These are phyloP conservation scores for Astrephomene gubernaculifera DNA, from an alignment of 139 green algal species.

Conservation along the genomic window DNA sequence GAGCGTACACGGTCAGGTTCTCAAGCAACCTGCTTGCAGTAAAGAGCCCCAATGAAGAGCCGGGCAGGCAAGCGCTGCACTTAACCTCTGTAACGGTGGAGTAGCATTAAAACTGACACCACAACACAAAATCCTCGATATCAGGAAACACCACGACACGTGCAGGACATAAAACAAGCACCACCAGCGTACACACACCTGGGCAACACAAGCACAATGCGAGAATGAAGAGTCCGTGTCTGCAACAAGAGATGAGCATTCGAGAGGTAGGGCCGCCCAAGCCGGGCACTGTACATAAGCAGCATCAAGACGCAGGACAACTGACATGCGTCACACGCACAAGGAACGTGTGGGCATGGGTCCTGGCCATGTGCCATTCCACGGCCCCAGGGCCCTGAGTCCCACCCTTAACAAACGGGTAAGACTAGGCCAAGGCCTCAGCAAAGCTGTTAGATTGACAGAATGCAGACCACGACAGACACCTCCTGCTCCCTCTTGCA, in stretches of 20 bases:
- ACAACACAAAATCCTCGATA: conserved; percentile 8
- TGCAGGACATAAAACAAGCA: conserved; percentile 12
- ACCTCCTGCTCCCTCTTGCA: not conserved
- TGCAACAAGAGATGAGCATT: conserved; percentile 19
- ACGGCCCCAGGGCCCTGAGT: conserved; percentile 23
- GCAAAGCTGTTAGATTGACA: not conserved
- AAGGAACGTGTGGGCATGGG: not conserved
- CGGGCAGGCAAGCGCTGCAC: conserved; percentile 10
- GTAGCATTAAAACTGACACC: conserved; percentile 9
- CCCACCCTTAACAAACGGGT: conserved; percentile 20
- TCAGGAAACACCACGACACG: not conserved
- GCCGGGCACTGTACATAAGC: conserved; percentile 24
- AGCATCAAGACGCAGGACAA: not conserved
- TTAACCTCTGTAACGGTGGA: not conserved
- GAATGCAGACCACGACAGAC: conserved; percentile 5
- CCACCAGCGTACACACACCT: conserved; percentile 32
- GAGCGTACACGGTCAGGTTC: conserved; percentile 18
- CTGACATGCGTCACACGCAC: conserved; percentile 1
- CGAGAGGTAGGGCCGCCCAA: conserved; percentile 28
- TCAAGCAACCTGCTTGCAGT: conserved; percentile 5
- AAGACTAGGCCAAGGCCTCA: not conserved
- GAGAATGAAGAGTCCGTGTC: conserved; percentile 32
- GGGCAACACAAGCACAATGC: conserved; percentile 25
- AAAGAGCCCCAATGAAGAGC: not conserved
- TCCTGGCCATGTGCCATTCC: conserved; percentile 14